Percentiles rank a stretch among this genome's conserved stretches.
Evolutionary conservation across 2,329 filamentous ascomycete species (phyloP).

Genomic region (Verruconis gallopava): DNA sequence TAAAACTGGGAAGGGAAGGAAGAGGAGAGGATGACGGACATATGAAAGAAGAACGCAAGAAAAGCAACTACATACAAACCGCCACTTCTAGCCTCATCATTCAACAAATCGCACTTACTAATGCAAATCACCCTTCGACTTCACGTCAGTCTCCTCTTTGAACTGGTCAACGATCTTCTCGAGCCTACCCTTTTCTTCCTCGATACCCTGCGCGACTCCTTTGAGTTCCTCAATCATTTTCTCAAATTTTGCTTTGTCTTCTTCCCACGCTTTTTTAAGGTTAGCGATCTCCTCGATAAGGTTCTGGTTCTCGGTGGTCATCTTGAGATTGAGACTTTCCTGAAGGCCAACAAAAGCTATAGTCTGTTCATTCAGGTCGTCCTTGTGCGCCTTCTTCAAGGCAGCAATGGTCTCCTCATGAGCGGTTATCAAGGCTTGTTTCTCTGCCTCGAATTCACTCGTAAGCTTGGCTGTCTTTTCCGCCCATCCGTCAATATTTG

Average conservation of each 20-base stretch:
- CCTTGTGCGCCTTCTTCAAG: constrained; percentile 20
- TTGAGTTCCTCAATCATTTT: constrained; percentile 14
- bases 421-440: constrained; percentile 28
- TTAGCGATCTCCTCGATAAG: constrained; percentile 20
- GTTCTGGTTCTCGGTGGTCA: constrained; percentile 19
- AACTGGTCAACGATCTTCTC: constrained; percentile 31
- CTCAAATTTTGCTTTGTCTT: constrained; percentile 16
- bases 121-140: constrained; percentile 30
- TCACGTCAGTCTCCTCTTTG: constrained; percentile 29
- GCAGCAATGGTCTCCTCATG: constrained; percentile 15
- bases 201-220: constrained; percentile 25
- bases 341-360: constrained; percentile 30
- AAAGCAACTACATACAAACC: not conserved
- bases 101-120: constrained; percentile 26
- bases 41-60: not conserved
- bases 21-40: not conserved
- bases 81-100: not conserved
- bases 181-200: constrained; percentile 28
- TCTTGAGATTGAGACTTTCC: constrained; percentile 21
- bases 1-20: too few species aligned
- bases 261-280: constrained; percentile 14
- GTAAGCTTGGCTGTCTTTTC: constrained; percentile 38
- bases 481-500: constrained; percentile 23
- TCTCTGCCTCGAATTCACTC: constrained; percentile 38
- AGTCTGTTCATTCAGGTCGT: constrained; percentile 27